Evolutionary conservation across 257 asterid genomes (phyloP), one percentile per base, ranked within the genome.

Genomic region (Agastache rugosa): DNA sequence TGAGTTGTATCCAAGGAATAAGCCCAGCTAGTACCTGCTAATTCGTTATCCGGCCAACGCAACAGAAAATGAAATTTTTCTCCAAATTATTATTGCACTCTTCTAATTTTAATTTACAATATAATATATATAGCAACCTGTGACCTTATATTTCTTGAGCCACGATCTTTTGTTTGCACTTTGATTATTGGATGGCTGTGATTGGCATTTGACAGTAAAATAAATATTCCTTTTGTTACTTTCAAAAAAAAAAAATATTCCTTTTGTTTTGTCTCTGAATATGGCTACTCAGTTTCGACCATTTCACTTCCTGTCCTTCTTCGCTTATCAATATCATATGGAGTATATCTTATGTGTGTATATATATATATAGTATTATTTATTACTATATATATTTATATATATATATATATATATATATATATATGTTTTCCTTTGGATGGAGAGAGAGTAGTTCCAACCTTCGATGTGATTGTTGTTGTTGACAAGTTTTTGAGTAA

Each of bases 41-140:
- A 54, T 65, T 42, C 77, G 6, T 66, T 78, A 53, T 59, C 75
- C 60, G 37, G 60, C 78, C 82, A 78, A 67, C 82, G 1, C 69
- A 67, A 37, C 67, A 14, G 73, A 78, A 60, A 73, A 71, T 39
- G 82, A 78, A 25, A 42, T 53, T 41, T 39, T 69, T 27, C 14
- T 37, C 22, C 12, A 59, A 68, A 14, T n/a, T n/a, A n/a, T n/a
- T 67, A 4, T 11, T 66, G 4, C 16, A 63, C 45, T 51, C 35
- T 63, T 35, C 35, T 29, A 29, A 22, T 8, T 68, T 58, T 34
- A 12, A 58, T 58, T 14, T 27, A 63, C 1, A 16, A 35, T 53
- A 11, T 31, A 74, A 8, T 7, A 6, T 15, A 10, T 9, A 48
- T 23, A 75, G 15, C 8, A 75, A 44, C 6, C 60, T 42, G 27